Conservation (phyloP, 2,329 filamentous ascomycete genomes). For the Fusarium nelsonii region DNA sequence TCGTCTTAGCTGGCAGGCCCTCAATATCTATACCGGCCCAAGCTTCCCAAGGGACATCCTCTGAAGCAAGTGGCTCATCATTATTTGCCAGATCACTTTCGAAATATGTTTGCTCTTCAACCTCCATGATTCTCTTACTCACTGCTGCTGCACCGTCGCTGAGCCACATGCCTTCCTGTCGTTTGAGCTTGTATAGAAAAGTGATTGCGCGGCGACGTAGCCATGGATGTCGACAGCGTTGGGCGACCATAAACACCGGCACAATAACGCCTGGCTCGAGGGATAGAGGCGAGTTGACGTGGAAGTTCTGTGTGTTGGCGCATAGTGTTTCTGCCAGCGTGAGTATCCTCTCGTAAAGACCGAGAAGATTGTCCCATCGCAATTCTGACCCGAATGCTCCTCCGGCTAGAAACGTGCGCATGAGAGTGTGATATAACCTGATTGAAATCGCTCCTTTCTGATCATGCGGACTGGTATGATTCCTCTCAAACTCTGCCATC, state of each 20-base stretch:
- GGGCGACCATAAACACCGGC: slow-evolving; percentile 46
- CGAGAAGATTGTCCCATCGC: slow-evolving; percentile 48
- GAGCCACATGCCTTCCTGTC: slow-evolving; percentile 53
- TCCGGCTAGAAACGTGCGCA: slow-evolving; percentile 38
- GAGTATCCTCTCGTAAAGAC: slow-evolving; percentile 49
- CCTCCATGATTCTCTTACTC: slow-evolving; percentile 33
- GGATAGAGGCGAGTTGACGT: slow-evolving; percentile 43
- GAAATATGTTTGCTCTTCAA: slow-evolving; percentile 42
- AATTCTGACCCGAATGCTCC: slow-evolving; percentile 45
- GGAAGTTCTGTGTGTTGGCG: slow-evolving; percentile 30
- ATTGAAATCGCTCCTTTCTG: slow-evolving; percentile 40
- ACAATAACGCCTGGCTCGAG: slow-evolving; percentile 52
- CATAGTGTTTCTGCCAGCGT: slow-evolving; percentile 33
- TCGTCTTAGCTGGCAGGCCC: slow-evolving; percentile 18
- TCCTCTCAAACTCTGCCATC: slow-evolving; percentile 43
- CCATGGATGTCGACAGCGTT: slow-evolving; percentile 50
- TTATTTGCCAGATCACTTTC: slow-evolving; percentile 20
- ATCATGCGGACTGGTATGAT: slow-evolving; percentile 10
- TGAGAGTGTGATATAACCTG: slow-evolving; percentile 49
- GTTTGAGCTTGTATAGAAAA: slow-evolving; percentile 44
- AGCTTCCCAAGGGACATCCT: slow-evolving; percentile 41
- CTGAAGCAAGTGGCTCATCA: background rate
- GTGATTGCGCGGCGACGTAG: slow-evolving; percentile 46
- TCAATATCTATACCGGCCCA: slow-evolving; percentile 36
- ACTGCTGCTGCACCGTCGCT: slow-evolving; percentile 49